Evolutionary conservation across 148 eudicot genomes (phyloP), one percentile per base, ranked within the genome.

Genomic region (Oxyria digyna): DNA sequence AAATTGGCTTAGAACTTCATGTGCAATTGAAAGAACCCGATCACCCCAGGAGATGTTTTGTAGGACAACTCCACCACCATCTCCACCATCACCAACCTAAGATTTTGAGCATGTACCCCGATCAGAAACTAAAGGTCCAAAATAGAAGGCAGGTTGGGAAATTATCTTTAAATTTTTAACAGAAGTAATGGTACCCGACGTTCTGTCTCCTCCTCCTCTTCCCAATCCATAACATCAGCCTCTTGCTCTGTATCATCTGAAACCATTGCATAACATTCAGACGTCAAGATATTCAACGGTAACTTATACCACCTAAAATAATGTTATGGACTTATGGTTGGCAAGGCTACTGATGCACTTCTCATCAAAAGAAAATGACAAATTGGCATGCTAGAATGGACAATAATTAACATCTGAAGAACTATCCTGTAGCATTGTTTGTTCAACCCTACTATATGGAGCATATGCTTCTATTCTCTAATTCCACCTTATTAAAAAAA

Each of bases 81-180:
- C 91, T 31, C 96, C 96, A 74, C 99, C 99, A 80, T 95, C 97
- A 15, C 87, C 99, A 71, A 87, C 70, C 96, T 95, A 70, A 21
- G 67, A 49, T 57, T 77, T 62, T 55, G 63, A 70, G 48, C 46
- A 32, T 68, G 49, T 40, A 68, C 7, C 4, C 52, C 29, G 6
- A 15, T 42, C 23, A 26, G 29, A 29, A 7, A 31, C 26, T 17
- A 21, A 7, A 42, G 18, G 11, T 6, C 0, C 31, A 55, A 59
- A 37, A 55, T 26, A 66, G 26, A 41, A 21, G 17, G 15, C 46
- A 42, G 29, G 11, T 29, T 48, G 18, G 65, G 74, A 55, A 57
- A 54, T 10, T 62, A 68, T 43, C 8, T 26, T 15, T 37, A 1
- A 62, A 64, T 52, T 40, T 9, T 27, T 29, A 4, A 46, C 72